Conservation (phyloP, 73 alveolate species). For the Halteria grandinella region DNA sequence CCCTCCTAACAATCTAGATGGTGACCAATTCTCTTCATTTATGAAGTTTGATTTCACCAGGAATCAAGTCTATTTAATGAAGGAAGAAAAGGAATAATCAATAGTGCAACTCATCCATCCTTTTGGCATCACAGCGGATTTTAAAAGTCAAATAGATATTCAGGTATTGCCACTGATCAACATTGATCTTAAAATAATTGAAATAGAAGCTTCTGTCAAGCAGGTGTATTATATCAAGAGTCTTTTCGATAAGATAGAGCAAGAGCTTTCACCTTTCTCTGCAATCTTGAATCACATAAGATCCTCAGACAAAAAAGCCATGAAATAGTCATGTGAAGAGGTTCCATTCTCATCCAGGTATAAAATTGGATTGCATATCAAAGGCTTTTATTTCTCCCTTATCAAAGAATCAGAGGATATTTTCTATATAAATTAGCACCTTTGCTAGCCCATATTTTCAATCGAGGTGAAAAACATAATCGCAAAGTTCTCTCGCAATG, state of each 20-base stretch:
- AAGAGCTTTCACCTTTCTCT: slow-evolving; percentile 2
- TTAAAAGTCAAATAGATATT: too few species aligned
- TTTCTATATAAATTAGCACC: not conserved
- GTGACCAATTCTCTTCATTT: too few species aligned
- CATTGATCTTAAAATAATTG: not conserved
- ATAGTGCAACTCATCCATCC: too few species aligned
- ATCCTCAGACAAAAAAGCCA: not conserved
- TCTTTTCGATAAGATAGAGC: not conserved
- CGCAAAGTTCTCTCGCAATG: too few species aligned
- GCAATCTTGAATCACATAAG: not conserved
- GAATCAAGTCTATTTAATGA: too few species aligned
- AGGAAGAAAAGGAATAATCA: too few species aligned
- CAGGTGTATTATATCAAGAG: slow-evolving; percentile 5
- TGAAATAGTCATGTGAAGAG: not conserved
- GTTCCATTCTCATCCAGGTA: too few species aligned
- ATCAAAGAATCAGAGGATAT: slow-evolving; percentile 31
- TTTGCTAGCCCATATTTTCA: slow-evolving; percentile 29
- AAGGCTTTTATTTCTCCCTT: slow-evolving; percentile 24
- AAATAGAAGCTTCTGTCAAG: slow-evolving; percentile 30
- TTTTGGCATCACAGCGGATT: too few species aligned
- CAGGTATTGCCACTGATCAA: too few species aligned
- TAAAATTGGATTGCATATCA: too few species aligned
- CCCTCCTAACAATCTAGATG: too few species aligned
- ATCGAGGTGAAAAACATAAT: slow-evolving; percentile 1
- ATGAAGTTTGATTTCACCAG: too few species aligned